Conservation (phyloP, 2,329 filamentous ascomycete species). For the Cercospora janseana region DNA sequence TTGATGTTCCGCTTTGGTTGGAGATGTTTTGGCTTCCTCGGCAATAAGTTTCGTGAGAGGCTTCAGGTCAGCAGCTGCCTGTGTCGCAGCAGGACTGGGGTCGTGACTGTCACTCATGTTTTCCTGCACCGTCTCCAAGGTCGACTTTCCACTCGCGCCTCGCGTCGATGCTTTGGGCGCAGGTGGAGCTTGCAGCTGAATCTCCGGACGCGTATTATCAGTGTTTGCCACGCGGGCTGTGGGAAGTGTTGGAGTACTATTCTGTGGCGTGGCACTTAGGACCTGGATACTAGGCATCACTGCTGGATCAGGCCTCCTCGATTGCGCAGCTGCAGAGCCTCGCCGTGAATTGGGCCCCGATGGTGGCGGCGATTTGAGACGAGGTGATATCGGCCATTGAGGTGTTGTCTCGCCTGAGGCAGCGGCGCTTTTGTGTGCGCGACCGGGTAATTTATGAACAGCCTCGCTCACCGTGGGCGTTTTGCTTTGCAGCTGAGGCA, state of each 20-base stretch:
- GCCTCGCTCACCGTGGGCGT: slow-evolving; percentile 55
- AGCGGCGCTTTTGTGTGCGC: slow-evolving; percentile 57
- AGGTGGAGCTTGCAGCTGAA: slow-evolving; percentile 37
- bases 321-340: slow-evolving; percentile 38
- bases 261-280: slow-evolving; percentile 45
- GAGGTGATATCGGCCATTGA: slow-evolving; percentile 74
- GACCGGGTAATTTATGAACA: slow-evolving; percentile 59
- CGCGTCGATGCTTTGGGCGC: slow-evolving; percentile 43
- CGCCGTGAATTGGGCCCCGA: slow-evolving; percentile 45
- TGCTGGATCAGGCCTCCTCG: slow-evolving; percentile 41
- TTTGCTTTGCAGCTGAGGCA: slow-evolving; percentile 61
- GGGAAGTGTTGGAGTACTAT: slow-evolving; percentile 31
- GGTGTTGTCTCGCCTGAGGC: slow-evolving; percentile 51
- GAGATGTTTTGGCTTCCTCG: slow-evolving; percentile 37
- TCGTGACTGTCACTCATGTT: slow-evolving; percentile 50
- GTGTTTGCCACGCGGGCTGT: slow-evolving; percentile 19
- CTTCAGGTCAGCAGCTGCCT: slow-evolving; percentile 35
- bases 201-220: slow-evolving; percentile 36
- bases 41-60: slow-evolving; percentile 30
- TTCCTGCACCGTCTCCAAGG: slow-evolving; percentile 80
- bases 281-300: slow-evolving; percentile 47
- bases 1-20: slow-evolving; percentile 27
- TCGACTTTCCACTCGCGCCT: slow-evolving; percentile 45
- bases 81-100: slow-evolving; percentile 61
- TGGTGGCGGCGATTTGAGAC: slow-evolving; percentile 71